Conservation (phyloP, 306 rosid genomes). For the Citrullus mucosospermus region DNA sequence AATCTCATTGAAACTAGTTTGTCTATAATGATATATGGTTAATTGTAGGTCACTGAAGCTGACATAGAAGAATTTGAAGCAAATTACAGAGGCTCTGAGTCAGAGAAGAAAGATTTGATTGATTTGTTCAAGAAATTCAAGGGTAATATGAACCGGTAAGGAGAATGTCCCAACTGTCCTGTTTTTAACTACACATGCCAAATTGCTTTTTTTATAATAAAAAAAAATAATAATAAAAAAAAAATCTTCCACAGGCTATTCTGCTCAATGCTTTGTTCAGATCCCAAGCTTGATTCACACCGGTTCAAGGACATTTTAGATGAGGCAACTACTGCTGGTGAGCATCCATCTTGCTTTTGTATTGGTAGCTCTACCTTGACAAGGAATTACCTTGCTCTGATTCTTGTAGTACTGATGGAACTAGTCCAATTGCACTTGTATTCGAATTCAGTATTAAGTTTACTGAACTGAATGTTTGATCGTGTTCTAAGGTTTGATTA, state of each 20-base stretch:
- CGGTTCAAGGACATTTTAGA: slow-evolving; percentile 71
- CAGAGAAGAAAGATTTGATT: slow-evolving; percentile 69
- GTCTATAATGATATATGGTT: not conserved
- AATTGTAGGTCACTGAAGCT: slow-evolving; percentile 64
- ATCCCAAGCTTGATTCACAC: slow-evolving; percentile 71
- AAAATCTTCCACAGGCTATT: slow-evolving; percentile 45
- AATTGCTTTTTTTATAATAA: not conserved
- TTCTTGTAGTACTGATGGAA: not conserved
- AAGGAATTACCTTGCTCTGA: not conserved
- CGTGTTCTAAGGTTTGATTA: not conserved
- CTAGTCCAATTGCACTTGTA: not conserved
- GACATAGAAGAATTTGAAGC: slow-evolving; percentile 85
- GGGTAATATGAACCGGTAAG: slow-evolving; percentile 77
- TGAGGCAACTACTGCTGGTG: slow-evolving; percentile 65
- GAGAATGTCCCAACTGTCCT: not conserved
- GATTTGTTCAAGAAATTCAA: slow-evolving; percentile 46
- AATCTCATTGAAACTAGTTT: not conserved
- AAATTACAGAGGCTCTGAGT: slow-evolving; percentile 70
- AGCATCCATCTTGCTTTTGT: slow-evolving; percentile 9
- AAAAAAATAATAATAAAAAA: not conserved
- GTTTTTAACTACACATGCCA: not conserved
- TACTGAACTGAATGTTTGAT: not conserved
- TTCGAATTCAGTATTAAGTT: not conserved
- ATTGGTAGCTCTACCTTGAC: not conserved
- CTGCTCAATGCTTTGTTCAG: slow-evolving; percentile 97